Conservation (phyloP, 2,329 filamentous ascomycete genomes). For the Parastagonospora avenae region DNA sequence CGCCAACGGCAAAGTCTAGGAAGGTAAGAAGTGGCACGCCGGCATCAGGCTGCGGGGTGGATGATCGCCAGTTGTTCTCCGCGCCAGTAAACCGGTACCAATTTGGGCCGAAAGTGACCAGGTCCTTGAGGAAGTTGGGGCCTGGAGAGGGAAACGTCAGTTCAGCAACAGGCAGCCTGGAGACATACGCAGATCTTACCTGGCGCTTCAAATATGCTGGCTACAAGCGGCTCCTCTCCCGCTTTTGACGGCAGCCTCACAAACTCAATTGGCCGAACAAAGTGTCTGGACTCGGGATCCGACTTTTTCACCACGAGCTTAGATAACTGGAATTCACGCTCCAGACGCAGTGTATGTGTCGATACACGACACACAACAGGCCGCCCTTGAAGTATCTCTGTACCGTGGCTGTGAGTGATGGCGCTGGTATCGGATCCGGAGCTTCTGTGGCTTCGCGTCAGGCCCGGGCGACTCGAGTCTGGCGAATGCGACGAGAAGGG, state of each 20-base stretch:
- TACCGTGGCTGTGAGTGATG: conserved; percentile 53
- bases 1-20: conserved; percentile 88
- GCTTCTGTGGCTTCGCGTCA: conserved; percentile 37
- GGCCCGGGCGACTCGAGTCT: conserved; percentile 34
- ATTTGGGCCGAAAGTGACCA: conserved; percentile 77
- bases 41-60: conserved; percentile 44
- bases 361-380: conserved; percentile 82
- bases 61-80: conserved; percentile 19
- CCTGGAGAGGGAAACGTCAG: conserved; percentile 49
- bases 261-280: conserved; percentile 80
- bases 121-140: conserved; percentile 69
- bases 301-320: conserved; percentile 72
- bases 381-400: conserved; percentile 42
- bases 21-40: conserved; percentile 76
- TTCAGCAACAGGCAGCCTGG: no score
- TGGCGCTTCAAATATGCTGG: conserved; percentile 80
- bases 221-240: conserved; percentile 75
- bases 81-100: conserved; percentile 42
- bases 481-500: conserved; percentile 32
- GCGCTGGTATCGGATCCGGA: conserved; percentile 44
- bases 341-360: conserved; percentile 78
- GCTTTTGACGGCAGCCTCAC: conserved; percentile 71
- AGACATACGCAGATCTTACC: no score
- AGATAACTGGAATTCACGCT: conserved; percentile 84
- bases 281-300: conserved; percentile 76